Conservation (phyloP, 2,329 filamentous ascomycete genomes). For the Colletotrichum nymphaeae region DNA sequence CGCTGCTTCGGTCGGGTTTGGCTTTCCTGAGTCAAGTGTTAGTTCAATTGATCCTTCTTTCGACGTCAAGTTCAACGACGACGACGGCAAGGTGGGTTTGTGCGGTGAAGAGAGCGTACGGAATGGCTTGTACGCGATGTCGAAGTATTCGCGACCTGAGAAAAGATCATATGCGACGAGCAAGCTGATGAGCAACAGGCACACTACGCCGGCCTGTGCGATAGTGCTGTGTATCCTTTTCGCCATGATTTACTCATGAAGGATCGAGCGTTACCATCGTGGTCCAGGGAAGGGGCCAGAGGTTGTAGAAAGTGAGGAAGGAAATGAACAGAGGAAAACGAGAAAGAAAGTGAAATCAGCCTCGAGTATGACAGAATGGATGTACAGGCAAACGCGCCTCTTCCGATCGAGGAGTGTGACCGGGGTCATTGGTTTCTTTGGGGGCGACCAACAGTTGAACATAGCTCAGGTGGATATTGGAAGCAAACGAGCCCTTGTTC, state of each 20-base stretch:
- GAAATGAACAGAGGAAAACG: background rate
- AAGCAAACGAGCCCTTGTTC: background rate
- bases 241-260: background rate
- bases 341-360: background rate
- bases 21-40: background rate
- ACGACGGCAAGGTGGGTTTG: background rate
- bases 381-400: background rate
- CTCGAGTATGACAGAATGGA: background rate
- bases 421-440: background rate
- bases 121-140: constrained; percentile 17
- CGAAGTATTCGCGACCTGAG: constrained; percentile 9
- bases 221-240: background rate
- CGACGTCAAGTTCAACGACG: background rate
- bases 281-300: background rate
- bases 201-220: background rate
- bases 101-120: background rate
- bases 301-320: background rate
- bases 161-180: constrained; percentile 19
- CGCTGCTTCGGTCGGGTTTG: background rate
- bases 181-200: background rate
- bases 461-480: background rate
- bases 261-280: background rate
- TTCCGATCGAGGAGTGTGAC: background rate
- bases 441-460: background rate
- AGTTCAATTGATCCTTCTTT: background rate